phyloP scores from a whole-genome alignment of 116 monocot genomes.

The Posidonia oceanica region DNA sequence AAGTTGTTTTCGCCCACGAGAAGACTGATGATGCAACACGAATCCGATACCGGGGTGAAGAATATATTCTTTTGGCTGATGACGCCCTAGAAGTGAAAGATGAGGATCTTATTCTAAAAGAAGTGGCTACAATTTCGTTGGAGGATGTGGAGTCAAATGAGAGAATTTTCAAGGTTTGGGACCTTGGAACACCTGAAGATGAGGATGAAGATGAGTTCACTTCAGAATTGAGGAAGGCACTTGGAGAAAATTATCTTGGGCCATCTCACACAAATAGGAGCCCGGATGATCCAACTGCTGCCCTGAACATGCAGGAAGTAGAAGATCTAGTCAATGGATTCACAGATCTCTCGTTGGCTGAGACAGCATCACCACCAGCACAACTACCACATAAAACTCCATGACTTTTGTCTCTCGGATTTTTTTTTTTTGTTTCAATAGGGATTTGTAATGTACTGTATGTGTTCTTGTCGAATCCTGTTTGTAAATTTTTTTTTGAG shows the following conservation, averaged over 20 bases:
- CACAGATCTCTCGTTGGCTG: conserved; percentile 1
- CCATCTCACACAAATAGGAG: background rate
- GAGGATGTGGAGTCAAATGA: conserved; percentile 2
- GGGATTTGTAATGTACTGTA: too few relatives aligned
- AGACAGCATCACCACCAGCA: background rate
- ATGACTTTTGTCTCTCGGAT: too few relatives aligned
- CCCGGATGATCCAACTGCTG: background rate
- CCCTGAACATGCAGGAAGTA: conserved; percentile 1
- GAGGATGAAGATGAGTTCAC: background rate
- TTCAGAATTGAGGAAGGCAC: background rate
- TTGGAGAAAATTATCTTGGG: background rate
- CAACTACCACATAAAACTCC: background rate
- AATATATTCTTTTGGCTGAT: background rate
- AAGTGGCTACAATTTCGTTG: background rate
- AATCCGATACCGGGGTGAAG: conserved; percentile 4
- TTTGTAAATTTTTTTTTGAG: too few relatives aligned
- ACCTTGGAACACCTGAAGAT: background rate
- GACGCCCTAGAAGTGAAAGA: background rate
- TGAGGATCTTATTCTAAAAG: background rate
- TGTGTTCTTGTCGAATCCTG: too few relatives aligned
- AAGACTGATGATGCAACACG: conserved; percentile 9
- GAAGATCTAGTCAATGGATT: conserved; percentile 3
- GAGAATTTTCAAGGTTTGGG: conserved; percentile 12
- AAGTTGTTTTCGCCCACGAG: background rate
- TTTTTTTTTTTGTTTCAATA: too few relatives aligned